Evolutionary conservation across 805 yeast genomes (phyloP).

Genomic region (Barnettozyma wickerhamii): DNA sequence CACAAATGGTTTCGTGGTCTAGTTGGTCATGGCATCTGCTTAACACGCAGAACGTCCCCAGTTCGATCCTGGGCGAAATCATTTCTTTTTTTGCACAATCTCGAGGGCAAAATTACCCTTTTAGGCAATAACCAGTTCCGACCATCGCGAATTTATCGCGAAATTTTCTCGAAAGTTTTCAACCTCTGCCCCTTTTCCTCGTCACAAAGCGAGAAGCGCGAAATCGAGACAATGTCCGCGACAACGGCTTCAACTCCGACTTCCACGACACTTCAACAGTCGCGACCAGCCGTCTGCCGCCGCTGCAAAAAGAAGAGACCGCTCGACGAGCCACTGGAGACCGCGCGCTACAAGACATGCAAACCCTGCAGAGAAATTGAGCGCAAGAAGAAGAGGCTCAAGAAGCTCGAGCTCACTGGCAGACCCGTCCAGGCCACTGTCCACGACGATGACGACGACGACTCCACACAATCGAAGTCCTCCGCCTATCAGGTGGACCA

Average conservation of each 20-base stretch:
- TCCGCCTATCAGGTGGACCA: conserved; percentile 9
- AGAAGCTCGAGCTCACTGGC: conserved; percentile 12
- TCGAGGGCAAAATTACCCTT: neutral
- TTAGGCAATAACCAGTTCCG: neutral
- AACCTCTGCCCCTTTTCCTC: neutral
- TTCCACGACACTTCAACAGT: no score
- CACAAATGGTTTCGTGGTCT: conserved; percentile 86
- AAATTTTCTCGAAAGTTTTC: neutral
- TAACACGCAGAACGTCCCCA: conserved; percentile 99
- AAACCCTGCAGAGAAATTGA: conserved; percentile 26
- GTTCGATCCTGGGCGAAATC: conserved; percentile 99
- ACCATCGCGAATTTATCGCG: neutral
- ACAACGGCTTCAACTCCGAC: no score
- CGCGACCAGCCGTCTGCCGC: conserved; percentile 23
- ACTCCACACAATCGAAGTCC: conserved; percentile 9
- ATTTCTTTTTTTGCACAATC: conserved; percentile 25
- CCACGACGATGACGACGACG: conserved; percentile 5
- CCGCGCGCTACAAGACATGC: conserved; percentile 28
- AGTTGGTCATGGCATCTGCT: conserved; percentile 99
- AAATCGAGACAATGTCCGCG: neutral
- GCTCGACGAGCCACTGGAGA: conserved; percentile 26
- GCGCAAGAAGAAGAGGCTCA: conserved; percentile 10
- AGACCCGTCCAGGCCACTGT: conserved; percentile 3
- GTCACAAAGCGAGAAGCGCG: neutral
- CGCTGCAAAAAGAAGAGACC: conserved; percentile 29